phyloP scores from a whole-genome alignment of 495 filamentous ascomycete genomes.

The Aspergillus sclerotiicarbonarius region DNA sequence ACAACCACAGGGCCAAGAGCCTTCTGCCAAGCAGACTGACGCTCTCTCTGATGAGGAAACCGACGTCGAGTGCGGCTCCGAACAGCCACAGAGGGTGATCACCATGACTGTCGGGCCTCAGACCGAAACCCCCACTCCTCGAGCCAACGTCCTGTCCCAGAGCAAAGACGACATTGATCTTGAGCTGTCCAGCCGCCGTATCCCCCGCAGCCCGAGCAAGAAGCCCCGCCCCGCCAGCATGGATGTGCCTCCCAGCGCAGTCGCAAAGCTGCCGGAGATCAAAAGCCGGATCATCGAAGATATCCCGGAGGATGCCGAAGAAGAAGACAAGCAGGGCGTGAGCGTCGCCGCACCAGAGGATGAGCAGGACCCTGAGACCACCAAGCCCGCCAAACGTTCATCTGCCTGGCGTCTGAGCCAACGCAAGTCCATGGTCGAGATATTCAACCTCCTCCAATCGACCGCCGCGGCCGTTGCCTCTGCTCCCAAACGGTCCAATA shows the following conservation, averaged over 20 bases:
- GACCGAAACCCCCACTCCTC: background rate
- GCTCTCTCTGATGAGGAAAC: background rate
- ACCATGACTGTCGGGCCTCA: background rate
- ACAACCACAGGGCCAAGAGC: background rate
- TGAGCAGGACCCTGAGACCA: background rate
- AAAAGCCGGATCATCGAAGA: constrained; percentile 21
- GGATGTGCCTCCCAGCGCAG: background rate
- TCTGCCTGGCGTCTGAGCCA: constrained; percentile 17
- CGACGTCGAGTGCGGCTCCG: background rate
- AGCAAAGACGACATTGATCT: constrained; percentile 5
- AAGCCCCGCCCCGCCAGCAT: background rate
- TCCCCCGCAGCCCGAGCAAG: background rate
- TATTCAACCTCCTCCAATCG: constrained; percentile 19
- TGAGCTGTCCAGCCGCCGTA: background rate
- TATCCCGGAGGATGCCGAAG: constrained; percentile 19
- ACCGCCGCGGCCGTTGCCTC: constrained; percentile 3
- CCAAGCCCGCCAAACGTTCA: constrained; percentile 5
- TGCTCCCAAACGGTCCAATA: constrained; percentile 6
- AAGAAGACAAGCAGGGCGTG: constrained; percentile 3
- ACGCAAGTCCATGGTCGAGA: constrained; percentile 25
- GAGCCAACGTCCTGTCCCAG: background rate
- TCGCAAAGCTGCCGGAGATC: constrained; percentile 10
- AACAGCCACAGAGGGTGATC: background rate
- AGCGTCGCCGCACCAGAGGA: background rate
- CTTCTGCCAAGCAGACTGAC: background rate